Evolutionary conservation across 345 rosid species (phyloP), one percentile per base, ranked within the genome.

Genomic region (Melaleuca alternifolia): DNA sequence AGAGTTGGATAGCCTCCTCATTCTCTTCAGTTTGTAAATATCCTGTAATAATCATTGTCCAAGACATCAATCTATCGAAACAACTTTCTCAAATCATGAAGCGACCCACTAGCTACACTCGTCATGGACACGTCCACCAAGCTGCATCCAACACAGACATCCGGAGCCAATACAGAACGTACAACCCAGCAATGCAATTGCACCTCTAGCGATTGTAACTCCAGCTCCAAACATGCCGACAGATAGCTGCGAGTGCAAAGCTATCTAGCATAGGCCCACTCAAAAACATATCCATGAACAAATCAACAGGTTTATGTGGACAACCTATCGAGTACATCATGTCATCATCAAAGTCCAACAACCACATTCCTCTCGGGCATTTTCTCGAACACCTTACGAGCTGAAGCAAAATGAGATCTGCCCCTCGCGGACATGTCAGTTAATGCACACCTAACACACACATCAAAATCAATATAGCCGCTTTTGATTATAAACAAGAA

Each of bases 71-170:
- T 88, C 91, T 93, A 79, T 92, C 91, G 94, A 88, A 96, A 96
- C 61, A 95, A 93, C 86, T 89, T 92, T 89, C 94, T 93, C 37
- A 93, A 91, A 87, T 92, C 91, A 86, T 81, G 90, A 50, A 92
- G 48, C 24, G 93, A 92, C 44, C 96, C 94, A 65, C 91, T 91
- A 48, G 21, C 87, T 6, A 89, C 82, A 54, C 97, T 92, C 88
- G 95, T 95, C 7, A 93, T 94, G 87, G 95, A 94, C 98, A 95
- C 93, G 85, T 96, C 96, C 65, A 93, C 94, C 90, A 96, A 92
- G 92, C 95, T 93, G 91, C 95, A 95, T 30, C 95, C 97, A 83
- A 94, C 92, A 86, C 93, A 92, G 84, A 91, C 95, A 90, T 95
- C 98, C n/a, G 26, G 87, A 23, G 56, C 85, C n/a, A 93, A 59